Conservation (phyloP, 129 eudicot genomes). For the Helianthus tuberosus region DNA sequence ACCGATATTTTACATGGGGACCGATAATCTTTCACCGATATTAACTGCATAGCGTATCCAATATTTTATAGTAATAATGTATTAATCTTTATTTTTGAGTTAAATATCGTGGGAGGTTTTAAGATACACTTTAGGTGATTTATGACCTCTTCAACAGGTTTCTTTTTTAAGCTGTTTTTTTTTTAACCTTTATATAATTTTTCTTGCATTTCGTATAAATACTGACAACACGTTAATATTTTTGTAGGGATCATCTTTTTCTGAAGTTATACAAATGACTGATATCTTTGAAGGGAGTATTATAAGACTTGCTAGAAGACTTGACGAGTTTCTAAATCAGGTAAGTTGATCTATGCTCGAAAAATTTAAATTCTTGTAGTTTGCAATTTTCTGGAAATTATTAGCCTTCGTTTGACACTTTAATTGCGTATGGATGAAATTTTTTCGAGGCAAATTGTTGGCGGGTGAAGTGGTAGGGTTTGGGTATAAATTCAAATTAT, state of each 20-base stretch:
- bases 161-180: too few relatives aligned
- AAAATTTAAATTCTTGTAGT: background rate
- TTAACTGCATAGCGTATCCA: too few relatives aligned
- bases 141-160: too few relatives aligned
- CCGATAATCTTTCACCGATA: too few relatives aligned
- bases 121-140: too few relatives aligned
- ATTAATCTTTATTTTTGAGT: too few relatives aligned
- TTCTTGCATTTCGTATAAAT: background rate
- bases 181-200: background rate
- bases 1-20: too few relatives aligned
- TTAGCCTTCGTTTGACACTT: background rate
- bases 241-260: constrained; percentile 79
- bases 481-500: background rate
- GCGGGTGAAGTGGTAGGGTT: background rate
- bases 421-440: background rate
- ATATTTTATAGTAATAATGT: too few relatives aligned
- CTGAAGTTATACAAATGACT: constrained; percentile 96
- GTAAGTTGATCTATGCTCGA: constrained; percentile 33
- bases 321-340: constrained; percentile 97
- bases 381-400: background rate
- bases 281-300: constrained; percentile 99
- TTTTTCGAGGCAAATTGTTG: too few relatives aligned
- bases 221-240: constrained; percentile 6
- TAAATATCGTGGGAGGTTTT: too few relatives aligned
- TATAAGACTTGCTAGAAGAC: constrained; percentile 91